Percentiles rank a stretch among this genome's conserved stretches.
phyloP scores from a whole-genome alignment of 2,329 filamentous ascomycete species.

The Cyanodermella asteris region DNA sequence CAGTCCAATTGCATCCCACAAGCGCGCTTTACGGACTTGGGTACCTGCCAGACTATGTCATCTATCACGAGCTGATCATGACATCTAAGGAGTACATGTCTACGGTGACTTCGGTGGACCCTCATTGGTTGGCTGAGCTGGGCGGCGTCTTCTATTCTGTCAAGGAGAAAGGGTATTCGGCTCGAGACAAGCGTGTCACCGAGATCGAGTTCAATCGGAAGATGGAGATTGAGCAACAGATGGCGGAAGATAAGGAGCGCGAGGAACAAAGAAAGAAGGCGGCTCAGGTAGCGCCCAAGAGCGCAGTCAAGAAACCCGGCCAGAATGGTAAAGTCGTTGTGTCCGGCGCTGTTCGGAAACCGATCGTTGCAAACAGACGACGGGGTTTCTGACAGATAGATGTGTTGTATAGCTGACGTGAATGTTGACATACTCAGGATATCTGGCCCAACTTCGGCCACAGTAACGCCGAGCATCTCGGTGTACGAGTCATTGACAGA shows the following conservation, averaged over 20 bases:
- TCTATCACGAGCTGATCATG: constrained; percentile 94
- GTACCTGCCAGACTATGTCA: constrained; percentile 86
- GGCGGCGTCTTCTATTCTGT: constrained; percentile 94
- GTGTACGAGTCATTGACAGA: too few species aligned
- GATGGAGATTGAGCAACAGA: constrained; percentile 82
- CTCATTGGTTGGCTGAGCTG: constrained; percentile 82
- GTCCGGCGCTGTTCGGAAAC: too few species aligned
- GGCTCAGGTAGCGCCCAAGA: constrained; percentile 2
- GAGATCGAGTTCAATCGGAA: constrained; percentile 82
- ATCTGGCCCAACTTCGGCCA: too few species aligned
- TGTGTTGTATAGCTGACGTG: too few species aligned
- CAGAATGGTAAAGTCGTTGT: too few species aligned
- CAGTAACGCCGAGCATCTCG: too few species aligned
- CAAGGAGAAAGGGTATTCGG: constrained; percentile 91
- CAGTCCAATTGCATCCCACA: constrained; percentile 84
- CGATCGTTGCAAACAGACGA: too few species aligned
- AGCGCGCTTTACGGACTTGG: constrained; percentile 80
- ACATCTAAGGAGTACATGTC: constrained; percentile 97
- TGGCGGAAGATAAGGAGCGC: constrained; percentile 60
- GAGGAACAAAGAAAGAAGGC: constrained; percentile 11
- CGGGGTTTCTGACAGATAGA: too few species aligned
- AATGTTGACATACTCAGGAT: too few species aligned
- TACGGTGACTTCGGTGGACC: constrained; percentile 86
- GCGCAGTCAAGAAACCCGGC: constrained; percentile 5
- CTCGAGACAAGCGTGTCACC: constrained; percentile 62